Evolutionary conservation across 2,329 filamentous ascomycete species (phyloP).

Genomic region (Colletotrichum tofieldiae): DNA sequence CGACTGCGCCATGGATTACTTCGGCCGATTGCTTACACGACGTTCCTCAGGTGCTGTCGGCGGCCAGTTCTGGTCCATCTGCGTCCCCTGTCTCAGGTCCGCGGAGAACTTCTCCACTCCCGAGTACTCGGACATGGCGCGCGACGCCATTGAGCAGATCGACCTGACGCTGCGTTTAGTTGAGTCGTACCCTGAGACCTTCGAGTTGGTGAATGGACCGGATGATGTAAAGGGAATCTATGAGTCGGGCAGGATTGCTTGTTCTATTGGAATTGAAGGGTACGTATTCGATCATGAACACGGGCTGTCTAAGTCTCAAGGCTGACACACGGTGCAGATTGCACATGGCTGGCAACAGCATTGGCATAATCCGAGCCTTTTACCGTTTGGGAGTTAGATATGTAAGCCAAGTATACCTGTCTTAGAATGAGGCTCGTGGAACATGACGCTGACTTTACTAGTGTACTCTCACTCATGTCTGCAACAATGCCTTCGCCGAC

Average conservation of each 20-base stretch:
- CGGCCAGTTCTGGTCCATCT: constrained; percentile 51
- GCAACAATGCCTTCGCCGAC: constrained; percentile 49
- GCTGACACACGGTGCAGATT: constrained; percentile 14
- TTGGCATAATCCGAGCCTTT: constrained; percentile 52
- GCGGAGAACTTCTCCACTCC: constrained; percentile 47
- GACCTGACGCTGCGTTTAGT: constrained; percentile 48
- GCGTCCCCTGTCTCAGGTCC: constrained; percentile 47
- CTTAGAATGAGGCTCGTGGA: not conserved
- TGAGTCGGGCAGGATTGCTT: constrained; percentile 51
- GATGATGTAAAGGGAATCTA: constrained; percentile 50
- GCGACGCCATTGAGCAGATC: constrained; percentile 45
- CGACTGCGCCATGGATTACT: not conserved
- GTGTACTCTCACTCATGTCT: constrained; percentile 50
- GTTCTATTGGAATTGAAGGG: constrained; percentile 55
- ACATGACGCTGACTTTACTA: not conserved
- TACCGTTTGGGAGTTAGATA: constrained; percentile 54
- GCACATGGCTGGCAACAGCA: constrained; percentile 53
- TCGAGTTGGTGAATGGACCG: constrained; percentile 47
- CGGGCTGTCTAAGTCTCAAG: not conserved
- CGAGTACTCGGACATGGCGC: constrained; percentile 45
- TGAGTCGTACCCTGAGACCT: constrained; percentile 46
- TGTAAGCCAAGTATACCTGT: constrained; percentile 39
- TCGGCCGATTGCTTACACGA: not conserved
- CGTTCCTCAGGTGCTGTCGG: constrained; percentile 45
- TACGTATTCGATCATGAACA: not conserved